These are phyloP conservation scores for Ramaria sp. DNA, from an alignment of 768 basidiomycete species.

Conservation along the genomic window DNA sequence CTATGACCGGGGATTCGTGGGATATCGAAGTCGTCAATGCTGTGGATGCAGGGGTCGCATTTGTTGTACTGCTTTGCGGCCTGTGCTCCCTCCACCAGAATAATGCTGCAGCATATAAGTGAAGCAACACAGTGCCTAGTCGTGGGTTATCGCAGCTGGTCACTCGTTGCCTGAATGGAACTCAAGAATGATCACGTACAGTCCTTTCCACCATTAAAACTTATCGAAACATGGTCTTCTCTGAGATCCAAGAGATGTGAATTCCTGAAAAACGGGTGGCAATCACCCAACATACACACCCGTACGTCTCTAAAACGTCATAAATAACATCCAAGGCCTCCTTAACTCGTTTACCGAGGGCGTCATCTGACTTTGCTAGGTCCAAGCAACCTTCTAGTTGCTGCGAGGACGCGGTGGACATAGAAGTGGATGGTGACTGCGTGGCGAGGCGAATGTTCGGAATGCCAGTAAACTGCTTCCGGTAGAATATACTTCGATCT, in stretches of 20 bases:
- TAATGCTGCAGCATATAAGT: constrained; percentile 71
- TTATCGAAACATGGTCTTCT: constrained; percentile 62
- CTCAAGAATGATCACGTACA: constrained; percentile 42
- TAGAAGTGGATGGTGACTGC: not conserved
- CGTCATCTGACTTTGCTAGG: constrained; percentile 41
- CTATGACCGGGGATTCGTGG: not conserved
- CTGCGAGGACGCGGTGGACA: not conserved
- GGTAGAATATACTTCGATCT: too few relatives aligned
- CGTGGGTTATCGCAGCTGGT: not conserved
- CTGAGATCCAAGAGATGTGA: not conserved
- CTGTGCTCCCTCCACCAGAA: constrained; percentile 24
- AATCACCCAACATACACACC: constrained; percentile 44
- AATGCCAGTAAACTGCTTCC: too few relatives aligned
- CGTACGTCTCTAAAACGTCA: constrained; percentile 59
- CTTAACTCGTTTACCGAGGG: constrained; percentile 50
- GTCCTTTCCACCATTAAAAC: constrained; percentile 98
- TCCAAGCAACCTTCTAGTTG: constrained; percentile 38
- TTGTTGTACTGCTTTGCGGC: not conserved
- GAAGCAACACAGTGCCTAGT: constrained; percentile 87
- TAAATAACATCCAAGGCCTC: constrained; percentile 81
- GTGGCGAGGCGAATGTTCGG: too few relatives aligned
- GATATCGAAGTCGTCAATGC: constrained; percentile 53
- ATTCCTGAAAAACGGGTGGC: constrained; percentile 11
- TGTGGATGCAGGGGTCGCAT: not conserved
- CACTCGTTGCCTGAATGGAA: not conserved